Evolutionary conservation across 371 early-diverging fungal species (phyloP).

Genomic region (Mucor piriformis): DNA sequence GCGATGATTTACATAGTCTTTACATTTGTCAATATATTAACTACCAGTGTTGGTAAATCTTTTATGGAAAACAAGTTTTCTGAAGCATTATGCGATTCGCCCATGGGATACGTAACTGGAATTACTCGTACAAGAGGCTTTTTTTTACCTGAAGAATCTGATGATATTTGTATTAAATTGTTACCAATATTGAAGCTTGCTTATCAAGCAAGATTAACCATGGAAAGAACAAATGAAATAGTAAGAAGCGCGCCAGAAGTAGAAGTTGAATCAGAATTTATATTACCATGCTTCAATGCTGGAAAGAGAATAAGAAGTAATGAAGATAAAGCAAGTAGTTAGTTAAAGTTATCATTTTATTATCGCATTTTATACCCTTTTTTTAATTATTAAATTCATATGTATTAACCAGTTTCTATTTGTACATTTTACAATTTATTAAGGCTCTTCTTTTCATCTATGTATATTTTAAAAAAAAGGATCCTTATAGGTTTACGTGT

Average conservation of each 20-base stretch:
- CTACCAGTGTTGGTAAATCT: slow-evolving; percentile 16
- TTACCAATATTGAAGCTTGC: slow-evolving; percentile 15
- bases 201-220: slow-evolving; percentile 14
- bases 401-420: slow-evolving; percentile 13
- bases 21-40: slow-evolving; percentile 18
- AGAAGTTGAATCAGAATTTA: slow-evolving; percentile 15
- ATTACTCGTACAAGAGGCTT: slow-evolving; percentile 12
- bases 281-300: slow-evolving; percentile 16
- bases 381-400: slow-evolving; percentile 9
- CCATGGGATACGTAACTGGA: slow-evolving; percentile 16
- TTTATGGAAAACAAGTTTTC: slow-evolving; percentile 21
- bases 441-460: no score
- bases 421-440: no score
- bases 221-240: slow-evolving; percentile 12
- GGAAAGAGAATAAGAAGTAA: slow-evolving; percentile 15
- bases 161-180: slow-evolving; percentile 19
- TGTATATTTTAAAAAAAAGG: no score
- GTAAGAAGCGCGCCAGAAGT: slow-evolving; percentile 14
- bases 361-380: slow-evolving; percentile 16
- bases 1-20: slow-evolving; percentile 15
- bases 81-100: slow-evolving; percentile 18
- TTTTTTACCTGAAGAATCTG: slow-evolving; percentile 21
- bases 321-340: slow-evolving; percentile 11
- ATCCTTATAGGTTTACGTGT: no score
- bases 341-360: slow-evolving; percentile 13